Evolutionary conservation across 2,329 filamentous ascomycete genomes (phyloP).

Genomic region (Colletotrichum cereale): DNA sequence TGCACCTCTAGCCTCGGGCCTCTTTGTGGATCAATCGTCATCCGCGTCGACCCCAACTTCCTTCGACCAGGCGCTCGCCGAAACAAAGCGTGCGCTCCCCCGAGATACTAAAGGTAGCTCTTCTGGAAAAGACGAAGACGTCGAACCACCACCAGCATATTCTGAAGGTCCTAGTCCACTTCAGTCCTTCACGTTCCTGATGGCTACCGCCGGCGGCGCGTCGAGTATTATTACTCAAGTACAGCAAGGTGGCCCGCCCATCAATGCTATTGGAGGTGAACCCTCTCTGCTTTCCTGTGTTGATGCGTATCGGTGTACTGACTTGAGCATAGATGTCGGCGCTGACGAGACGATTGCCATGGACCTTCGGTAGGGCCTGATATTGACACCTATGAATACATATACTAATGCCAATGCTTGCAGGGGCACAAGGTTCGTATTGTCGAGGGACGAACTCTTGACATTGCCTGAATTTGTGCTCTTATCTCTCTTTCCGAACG

Average conservation of each 20-base stretch:
- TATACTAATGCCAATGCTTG: conserved; percentile 46
- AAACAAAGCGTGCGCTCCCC: conserved; percentile 89
- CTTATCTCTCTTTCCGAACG: conserved; percentile 97
- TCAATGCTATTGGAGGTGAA: conserved; percentile 89
- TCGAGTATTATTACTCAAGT: conserved; percentile 99
- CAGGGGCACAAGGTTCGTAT: conserved; percentile 92
- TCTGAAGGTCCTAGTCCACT: conserved; percentile 95
- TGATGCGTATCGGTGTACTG: conserved; percentile 28
- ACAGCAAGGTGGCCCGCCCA: conserved; percentile 89
- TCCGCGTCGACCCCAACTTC: conserved; percentile 47
- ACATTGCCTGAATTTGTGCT: conserved; percentile 98
- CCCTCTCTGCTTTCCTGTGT: background rate
- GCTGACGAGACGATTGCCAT: conserved; percentile 95
- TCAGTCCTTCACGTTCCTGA: conserved; percentile 93
- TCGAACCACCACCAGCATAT: conserved; percentile 95
- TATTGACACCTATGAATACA: background rate
- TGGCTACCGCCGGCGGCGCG: conserved; percentile 96
- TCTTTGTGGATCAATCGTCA: conserved; percentile 51
- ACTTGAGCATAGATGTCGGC: conserved; percentile 71
- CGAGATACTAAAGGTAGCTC: conserved; percentile 82
- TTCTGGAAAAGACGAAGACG: conserved; percentile 82
- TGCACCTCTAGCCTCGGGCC: conserved; percentile 57
- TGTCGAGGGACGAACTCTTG: conserved; percentile 93
- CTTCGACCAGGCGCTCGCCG: conserved; percentile 69
- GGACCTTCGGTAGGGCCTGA: conserved; percentile 81